Percentiles rank a stretch among this genome's conserved stretches.
phyloP scores from a whole-genome alignment of 106 monocot species.

The Allium sativum region DNA sequence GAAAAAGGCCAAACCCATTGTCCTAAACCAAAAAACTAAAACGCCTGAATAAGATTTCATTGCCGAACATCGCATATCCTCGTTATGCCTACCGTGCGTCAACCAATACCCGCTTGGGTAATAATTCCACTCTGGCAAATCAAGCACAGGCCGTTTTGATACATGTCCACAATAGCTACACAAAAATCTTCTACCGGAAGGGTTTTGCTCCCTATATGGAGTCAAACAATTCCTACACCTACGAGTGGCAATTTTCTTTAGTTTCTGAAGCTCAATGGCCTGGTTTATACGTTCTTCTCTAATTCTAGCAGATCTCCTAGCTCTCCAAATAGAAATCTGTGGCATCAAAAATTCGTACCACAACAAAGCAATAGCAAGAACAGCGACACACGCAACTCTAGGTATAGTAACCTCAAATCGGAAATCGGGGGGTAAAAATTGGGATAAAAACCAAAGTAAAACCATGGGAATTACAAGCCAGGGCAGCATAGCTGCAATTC shows the following conservation, averaged over 20 bases:
- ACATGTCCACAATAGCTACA: slow-evolving; percentile 26
- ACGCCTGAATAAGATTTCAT: slow-evolving; percentile 15
- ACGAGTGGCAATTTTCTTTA: slow-evolving; percentile 26
- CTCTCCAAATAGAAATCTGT: slow-evolving; percentile 34
- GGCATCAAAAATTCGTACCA: slow-evolving; percentile 65
- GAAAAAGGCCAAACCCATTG: background rate
- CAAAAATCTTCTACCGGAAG: slow-evolving; percentile 19
- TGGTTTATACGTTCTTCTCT: slow-evolving; percentile 27
- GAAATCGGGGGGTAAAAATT: slow-evolving; percentile 32
- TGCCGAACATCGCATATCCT: slow-evolving; percentile 5
- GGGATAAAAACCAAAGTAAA: slow-evolving; percentile 45
- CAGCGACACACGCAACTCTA: slow-evolving; percentile 34
- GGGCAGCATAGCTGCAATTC: slow-evolving; percentile 49
- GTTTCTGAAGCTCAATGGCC: slow-evolving; percentile 55
- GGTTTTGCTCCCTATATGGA: slow-evolving; percentile 29
- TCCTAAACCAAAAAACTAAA: slow-evolving; percentile 1
- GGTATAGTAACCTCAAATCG: slow-evolving; percentile 54
- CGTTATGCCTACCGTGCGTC: slow-evolving; percentile 1
- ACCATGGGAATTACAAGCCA: slow-evolving; percentile 56
- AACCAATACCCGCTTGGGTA: slow-evolving; percentile 1
- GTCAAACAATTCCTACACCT: slow-evolving; percentile 25
- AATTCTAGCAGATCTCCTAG: slow-evolving; percentile 37
- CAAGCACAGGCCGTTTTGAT: slow-evolving; percentile 20
- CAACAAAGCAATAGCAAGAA: slow-evolving; percentile 34
- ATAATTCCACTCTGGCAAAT: slow-evolving; percentile 10